Percentiles rank a stretch among this genome's conserved stretches.
phyloP scores from a whole-genome alignment of 2,329 filamentous ascomycete species.

The Pseudopithomyces chartarum region DNA sequence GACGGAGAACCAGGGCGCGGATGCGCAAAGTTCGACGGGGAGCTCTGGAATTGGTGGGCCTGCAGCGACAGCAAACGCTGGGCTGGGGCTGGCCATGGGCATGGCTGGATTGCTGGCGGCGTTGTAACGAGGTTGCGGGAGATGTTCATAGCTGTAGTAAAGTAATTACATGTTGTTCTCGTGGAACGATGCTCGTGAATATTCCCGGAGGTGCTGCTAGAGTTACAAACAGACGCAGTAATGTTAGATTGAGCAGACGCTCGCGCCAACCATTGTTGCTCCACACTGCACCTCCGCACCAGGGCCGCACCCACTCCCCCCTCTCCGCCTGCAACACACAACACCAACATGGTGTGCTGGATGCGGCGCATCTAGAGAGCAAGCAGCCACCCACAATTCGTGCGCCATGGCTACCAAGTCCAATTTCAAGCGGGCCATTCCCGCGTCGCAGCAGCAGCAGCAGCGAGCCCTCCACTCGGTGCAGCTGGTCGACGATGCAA shows the following conservation, averaged over 20 bases:
- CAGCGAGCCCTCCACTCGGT: conserved; percentile 79
- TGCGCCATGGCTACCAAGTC: conserved; percentile 49
- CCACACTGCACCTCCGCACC: background rate
- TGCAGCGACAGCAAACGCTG: conserved; percentile 25
- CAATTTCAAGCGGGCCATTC: conserved; percentile 53
- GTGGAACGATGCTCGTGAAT: too few relatives aligned
- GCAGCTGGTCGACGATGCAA: conserved; percentile 77
- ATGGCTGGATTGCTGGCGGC: conserved; percentile 34
- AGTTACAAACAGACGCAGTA: too few relatives aligned
- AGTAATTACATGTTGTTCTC: too few relatives aligned
- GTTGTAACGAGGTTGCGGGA: conserved; percentile 21
- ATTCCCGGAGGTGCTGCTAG: too few relatives aligned
- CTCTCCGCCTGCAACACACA: background rate
- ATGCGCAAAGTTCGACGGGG: conserved; percentile 3
- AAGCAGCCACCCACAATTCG: background rate
- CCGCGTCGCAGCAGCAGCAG: conserved; percentile 52
- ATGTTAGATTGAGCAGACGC: background rate
- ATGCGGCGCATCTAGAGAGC: background rate
- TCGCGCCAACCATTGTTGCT: background rate
- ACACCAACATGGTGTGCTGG: background rate
- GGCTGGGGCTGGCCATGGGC: conserved; percentile 30
- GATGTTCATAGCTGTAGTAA: background rate
- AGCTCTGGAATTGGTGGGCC: conserved; percentile 28
- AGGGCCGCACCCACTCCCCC: background rate
- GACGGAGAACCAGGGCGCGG: background rate